Percentiles rank a stretch among this genome's conserved stretches.
Evolutionary conservation across 805 yeast species (phyloP).

Genomic region (Wickerhamiella azymoides): DNA sequence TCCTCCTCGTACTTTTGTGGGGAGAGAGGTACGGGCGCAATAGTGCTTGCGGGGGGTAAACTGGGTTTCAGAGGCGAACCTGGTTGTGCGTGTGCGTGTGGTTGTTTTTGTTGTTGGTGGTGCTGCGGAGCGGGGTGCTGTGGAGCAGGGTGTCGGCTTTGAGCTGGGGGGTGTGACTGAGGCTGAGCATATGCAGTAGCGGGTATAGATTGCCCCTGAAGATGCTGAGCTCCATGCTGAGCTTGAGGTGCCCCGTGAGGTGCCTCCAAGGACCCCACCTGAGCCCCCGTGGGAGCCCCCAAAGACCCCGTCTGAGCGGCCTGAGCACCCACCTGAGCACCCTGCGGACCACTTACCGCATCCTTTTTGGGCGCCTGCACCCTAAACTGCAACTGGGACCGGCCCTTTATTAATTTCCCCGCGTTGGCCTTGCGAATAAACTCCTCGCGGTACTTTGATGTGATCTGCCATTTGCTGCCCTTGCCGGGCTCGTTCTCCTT

Average conservation of each 20-base stretch:
- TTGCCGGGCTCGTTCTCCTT: slow-evolving; percentile 94
- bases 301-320: too few relatives aligned
- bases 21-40: not conserved
- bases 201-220: too few relatives aligned
- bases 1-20: slow-evolving; percentile 4
- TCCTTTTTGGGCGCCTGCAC: not conserved
- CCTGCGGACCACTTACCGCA: not conserved
- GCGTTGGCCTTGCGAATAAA: slow-evolving; percentile 60
- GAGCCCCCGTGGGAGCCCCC: too few relatives aligned
- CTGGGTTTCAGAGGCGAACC: slow-evolving; percentile 12
- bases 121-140: not conserved
- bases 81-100: not conserved
- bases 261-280: too few relatives aligned
- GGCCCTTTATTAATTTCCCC: slow-evolving; percentile 16
- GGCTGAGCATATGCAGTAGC: too few relatives aligned
- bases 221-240: too few relatives aligned
- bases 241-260: too few relatives aligned
- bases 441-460: slow-evolving; percentile 70
- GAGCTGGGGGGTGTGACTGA: too few relatives aligned
- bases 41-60: not conserved
- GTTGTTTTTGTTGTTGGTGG: not conserved
- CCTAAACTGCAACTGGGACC: slow-evolving; percentile 6
- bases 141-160: not conserved
- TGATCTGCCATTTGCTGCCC: slow-evolving; percentile 98
- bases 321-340: not conserved